Evolutionary conservation across 192 early-diverging fungal species (phyloP).

Genomic region (Coemansia interrupta): DNA sequence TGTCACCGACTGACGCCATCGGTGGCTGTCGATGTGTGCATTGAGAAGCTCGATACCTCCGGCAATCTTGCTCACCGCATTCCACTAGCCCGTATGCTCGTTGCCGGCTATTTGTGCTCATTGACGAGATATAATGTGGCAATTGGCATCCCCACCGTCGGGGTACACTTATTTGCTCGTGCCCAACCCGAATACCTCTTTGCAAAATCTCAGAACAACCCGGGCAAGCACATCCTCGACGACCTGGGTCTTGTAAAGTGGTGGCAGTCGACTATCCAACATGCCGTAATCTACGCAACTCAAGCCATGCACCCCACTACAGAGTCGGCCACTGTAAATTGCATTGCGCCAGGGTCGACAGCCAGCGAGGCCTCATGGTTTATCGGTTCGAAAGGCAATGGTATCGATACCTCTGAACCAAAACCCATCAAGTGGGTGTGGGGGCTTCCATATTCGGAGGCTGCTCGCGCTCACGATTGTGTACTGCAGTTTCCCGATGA

Average conservation of each 20-base stretch:
- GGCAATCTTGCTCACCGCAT: conserved; percentile 26
- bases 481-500: conserved; percentile 52
- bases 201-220: conserved; percentile 63
- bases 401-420: too few relatives aligned
- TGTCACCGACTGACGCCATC: not conserved
- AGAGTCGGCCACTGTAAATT: conserved; percentile 15
- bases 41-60: conserved; percentile 48
- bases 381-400: conserved; percentile 5
- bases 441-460: conserved; percentile 30
- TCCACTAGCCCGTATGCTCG: conserved; percentile 26
- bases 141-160: conserved; percentile 8
- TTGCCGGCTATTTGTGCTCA: conserved; percentile 39
- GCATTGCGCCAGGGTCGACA: conserved; percentile 33
- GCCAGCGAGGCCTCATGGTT: conserved; percentile 20
- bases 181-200: conserved; percentile 86
- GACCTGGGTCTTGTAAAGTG: conserved; percentile 68
- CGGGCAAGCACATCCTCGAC: conserved; percentile 58
- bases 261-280: conserved; percentile 64
- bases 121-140: conserved; percentile 24
- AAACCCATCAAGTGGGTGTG: conserved; percentile 27
- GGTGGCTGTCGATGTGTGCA: conserved; percentile 31
- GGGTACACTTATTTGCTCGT: conserved; percentile 72
- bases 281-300: conserved; percentile 16
- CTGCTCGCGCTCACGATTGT: conserved; percentile 31
- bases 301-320: not conserved